Percentiles rank a stretch among this genome's conserved stretches.
phyloP scores from a whole-genome alignment of 768 basidiomycete genomes.

The Amanita phalloides region DNA sequence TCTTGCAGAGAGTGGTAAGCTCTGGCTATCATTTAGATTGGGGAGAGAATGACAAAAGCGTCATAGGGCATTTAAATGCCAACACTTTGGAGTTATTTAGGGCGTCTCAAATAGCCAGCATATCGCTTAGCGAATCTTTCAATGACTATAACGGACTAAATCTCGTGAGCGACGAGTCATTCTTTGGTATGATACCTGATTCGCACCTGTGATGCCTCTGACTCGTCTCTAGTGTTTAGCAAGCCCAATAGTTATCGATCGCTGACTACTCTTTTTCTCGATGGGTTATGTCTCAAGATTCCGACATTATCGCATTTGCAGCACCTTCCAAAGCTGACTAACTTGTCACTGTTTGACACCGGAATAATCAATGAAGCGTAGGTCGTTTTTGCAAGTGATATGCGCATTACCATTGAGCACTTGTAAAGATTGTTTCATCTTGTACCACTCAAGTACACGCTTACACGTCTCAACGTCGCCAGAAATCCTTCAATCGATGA shows the following conservation, averaged over 20 bases:
- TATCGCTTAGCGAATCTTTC: constrained; percentile 38
- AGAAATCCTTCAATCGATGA: constrained; percentile 43
- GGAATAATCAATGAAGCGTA: constrained; percentile 40
- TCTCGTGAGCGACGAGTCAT: constrained; percentile 29
- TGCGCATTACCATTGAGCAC: constrained; percentile 3
- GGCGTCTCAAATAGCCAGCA: constrained; percentile 29
- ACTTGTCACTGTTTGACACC: constrained; percentile 27
- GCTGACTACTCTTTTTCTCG: constrained; percentile 40
- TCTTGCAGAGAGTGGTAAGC: constrained; percentile 25
- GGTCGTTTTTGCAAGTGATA: constrained; percentile 9
- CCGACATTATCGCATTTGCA: constrained; percentile 41
- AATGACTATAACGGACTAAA: constrained; percentile 39
- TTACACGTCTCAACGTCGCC: constrained; percentile 41
- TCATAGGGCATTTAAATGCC: constrained; percentile 35
- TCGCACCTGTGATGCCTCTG: constrained; percentile 4
- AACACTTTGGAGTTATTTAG: constrained; percentile 34
- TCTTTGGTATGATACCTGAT: constrained; percentile 25
- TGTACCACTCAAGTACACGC: constrained; percentile 40
- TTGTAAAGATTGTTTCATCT: constrained; percentile 43
- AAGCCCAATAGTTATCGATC: constrained; percentile 40
- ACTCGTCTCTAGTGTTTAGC: constrained; percentile 30
- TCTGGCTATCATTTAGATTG: neutral
- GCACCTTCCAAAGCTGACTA: constrained; percentile 38
- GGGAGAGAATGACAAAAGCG: neutral
- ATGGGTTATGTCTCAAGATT: constrained; percentile 31